Evolutionary conservation across 2,329 filamentous ascomycete species (phyloP).

Genomic region (Arachnopeziza araneosa): DNA sequence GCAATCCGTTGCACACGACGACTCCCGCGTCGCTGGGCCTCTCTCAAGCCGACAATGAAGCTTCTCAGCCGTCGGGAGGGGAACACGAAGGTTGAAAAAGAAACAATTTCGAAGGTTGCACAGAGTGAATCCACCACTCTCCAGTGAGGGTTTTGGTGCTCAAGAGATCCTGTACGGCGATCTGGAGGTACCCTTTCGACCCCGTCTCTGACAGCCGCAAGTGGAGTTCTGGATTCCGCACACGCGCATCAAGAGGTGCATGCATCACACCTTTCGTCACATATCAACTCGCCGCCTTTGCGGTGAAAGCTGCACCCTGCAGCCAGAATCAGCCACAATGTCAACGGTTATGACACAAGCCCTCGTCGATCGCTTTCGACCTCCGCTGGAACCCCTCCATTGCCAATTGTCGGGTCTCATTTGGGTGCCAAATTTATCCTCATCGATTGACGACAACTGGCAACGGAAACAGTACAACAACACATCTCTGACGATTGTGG

Average conservation of each 20-base stretch:
- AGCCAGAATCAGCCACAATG: neutral
- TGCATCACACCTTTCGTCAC: neutral
- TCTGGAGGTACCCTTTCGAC: neutral
- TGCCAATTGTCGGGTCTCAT: neutral
- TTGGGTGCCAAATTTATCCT: neutral
- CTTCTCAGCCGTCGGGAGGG: neutral
- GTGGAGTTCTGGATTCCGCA: too few relatives aligned
- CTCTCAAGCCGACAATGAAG: neutral
- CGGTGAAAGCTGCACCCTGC: neutral
- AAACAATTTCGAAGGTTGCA: neutral
- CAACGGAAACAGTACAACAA: too few relatives aligned
- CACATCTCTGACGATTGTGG: too few relatives aligned
- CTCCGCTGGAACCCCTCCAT: neutral
- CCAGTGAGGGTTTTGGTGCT: too few relatives aligned
- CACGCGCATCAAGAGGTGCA: too few relatives aligned
- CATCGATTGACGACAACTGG: neutral
- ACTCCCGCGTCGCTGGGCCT: neutral
- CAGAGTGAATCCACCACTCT: too few relatives aligned
- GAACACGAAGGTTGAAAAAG: neutral
- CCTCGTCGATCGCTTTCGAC: neutral
- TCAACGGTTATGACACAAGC: neutral
- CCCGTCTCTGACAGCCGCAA: neutral
- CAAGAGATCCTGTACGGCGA: neutral
- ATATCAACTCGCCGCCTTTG: neutral
- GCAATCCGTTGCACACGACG: neutral